These are phyloP conservation scores for Serpula lacrymans DNA, from an alignment of 768 basidiomycete genomes.

Conservation along the genomic window DNA sequence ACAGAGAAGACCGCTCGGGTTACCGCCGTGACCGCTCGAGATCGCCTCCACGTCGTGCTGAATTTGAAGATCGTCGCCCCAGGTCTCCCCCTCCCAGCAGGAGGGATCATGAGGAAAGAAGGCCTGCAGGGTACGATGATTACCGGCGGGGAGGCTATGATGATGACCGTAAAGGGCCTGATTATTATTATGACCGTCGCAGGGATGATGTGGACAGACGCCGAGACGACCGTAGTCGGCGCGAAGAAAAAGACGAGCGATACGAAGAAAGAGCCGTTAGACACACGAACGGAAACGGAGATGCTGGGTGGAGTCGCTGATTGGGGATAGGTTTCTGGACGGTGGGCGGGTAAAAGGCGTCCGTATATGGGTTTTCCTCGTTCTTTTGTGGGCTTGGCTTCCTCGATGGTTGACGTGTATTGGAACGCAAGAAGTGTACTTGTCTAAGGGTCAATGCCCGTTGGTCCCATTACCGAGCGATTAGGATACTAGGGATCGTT, in stretches of 20 bases:
- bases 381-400: slow-evolving; percentile 50
- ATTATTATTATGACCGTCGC: slow-evolving; percentile 85
- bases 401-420: slow-evolving; percentile 35
- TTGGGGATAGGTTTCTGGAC: slow-evolving; percentile 36
- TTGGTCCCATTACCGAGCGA: slow-evolving; percentile 31
- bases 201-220: slow-evolving; percentile 68
- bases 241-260: slow-evolving; percentile 82
- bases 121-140: slow-evolving; percentile 92
- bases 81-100: slow-evolving; percentile 72
- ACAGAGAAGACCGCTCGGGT: slow-evolving; percentile 42
- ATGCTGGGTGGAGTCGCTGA: slow-evolving; percentile 76
- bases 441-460: slow-evolving; percentile 32
- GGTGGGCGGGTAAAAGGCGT: slow-evolving; percentile 21
- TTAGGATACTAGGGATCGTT: no score
- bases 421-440: slow-evolving; percentile 35
- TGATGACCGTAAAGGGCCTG: slow-evolving; percentile 82
- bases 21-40: slow-evolving; percentile 79
- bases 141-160: slow-evolving; percentile 74
- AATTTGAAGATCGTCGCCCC: slow-evolving; percentile 73
- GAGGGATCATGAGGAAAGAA: slow-evolving; percentile 82
- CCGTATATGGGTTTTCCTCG: slow-evolving; percentile 38
- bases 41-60: slow-evolving; percentile 73
- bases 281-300: slow-evolving; percentile 74
- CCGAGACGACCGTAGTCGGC: slow-evolving; percentile 62
- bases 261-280: slow-evolving; percentile 73